Conservation (phyloP, 129 eudicot species). For the Chrysanthemum makinoi region DNA sequence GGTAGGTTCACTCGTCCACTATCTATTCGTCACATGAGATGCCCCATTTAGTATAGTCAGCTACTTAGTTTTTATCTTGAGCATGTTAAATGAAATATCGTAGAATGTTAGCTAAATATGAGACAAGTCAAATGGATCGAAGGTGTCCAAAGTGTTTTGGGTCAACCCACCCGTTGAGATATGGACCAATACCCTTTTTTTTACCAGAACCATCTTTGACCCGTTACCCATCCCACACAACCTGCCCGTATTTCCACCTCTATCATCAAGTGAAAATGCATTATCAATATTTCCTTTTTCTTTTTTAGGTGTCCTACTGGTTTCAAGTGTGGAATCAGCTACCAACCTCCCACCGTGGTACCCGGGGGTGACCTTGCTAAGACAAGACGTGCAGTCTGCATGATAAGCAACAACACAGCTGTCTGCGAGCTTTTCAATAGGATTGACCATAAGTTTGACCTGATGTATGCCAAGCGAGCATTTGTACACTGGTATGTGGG, state of each 20-base stretch:
- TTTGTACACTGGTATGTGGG: slow-evolving; percentile 93
- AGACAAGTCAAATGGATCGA: background rate
- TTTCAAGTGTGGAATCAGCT: slow-evolving; percentile 81
- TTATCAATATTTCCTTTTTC: background rate
- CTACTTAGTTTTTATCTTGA: background rate
- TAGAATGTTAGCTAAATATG: background rate
- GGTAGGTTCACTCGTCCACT: slow-evolving; percentile 38
- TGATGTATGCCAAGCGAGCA: slow-evolving; percentile 72
- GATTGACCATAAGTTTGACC: slow-evolving; percentile 73
- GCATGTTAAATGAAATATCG: background rate
- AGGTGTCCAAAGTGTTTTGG: too few species aligned
- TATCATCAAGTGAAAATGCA: background rate
- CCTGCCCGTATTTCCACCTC: too few species aligned
- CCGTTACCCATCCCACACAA: too few species aligned
- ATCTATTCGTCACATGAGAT: slow-evolving; percentile 4
- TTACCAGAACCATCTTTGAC: too few species aligned
- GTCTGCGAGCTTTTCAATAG: slow-evolving; percentile 72
- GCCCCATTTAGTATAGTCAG: background rate
- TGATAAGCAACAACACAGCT: slow-evolving; percentile 88
- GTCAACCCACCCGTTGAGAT: too few species aligned
- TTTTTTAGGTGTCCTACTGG: slow-evolving; percentile 78
- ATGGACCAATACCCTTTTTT: too few species aligned
- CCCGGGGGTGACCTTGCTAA: slow-evolving; percentile 89
- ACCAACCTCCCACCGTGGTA: slow-evolving; percentile 78
- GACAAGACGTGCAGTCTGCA: slow-evolving; percentile 78